Percentiles rank a stretch among this genome's conserved stretches.
phyloP scores from a whole-genome alignment of 768 basidiomycete species.

The Boletus edulis region DNA sequence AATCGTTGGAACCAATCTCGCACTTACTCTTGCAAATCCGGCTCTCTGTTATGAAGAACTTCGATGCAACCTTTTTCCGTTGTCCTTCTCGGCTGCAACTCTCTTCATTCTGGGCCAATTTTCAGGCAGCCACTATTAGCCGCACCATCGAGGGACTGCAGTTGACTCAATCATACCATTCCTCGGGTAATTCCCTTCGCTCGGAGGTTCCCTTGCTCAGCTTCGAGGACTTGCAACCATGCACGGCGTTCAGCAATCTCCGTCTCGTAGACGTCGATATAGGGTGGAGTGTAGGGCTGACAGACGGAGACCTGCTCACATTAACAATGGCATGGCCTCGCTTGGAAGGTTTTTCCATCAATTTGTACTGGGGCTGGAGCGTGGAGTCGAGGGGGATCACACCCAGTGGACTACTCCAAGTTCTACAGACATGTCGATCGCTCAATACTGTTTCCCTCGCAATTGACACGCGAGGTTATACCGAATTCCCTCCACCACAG shows the following conservation, averaged over 20 bases:
- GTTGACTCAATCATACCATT: background rate
- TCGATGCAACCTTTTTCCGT: background rate
- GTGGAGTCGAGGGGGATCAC: too few relatives aligned
- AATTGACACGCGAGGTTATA: background rate
- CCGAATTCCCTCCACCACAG: background rate
- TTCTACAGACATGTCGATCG: too few relatives aligned
- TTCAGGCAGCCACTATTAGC: background rate
- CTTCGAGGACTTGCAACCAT: slow-evolving; percentile 1
- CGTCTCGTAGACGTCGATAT: background rate
- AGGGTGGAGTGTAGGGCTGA: background rate
- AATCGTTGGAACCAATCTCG: background rate
- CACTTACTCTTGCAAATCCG: background rate
- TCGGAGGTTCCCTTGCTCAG: background rate
- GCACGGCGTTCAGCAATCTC: slow-evolving; percentile 2
- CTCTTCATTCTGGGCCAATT: too few relatives aligned
- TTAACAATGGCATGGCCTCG: slow-evolving; percentile 8
- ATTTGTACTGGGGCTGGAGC: too few relatives aligned
- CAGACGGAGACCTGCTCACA: background rate
- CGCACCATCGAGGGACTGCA: background rate
- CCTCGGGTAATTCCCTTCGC: too few relatives aligned
- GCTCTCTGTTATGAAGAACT: background rate
- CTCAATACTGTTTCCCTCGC: too few relatives aligned
- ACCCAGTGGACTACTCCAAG: too few relatives aligned
- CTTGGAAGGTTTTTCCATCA: background rate
- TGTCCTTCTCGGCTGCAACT: background rate